These are phyloP conservation scores for Theileria annulata DNA, from an alignment of 169 alveolate species.

Conservation along the genomic window DNA sequence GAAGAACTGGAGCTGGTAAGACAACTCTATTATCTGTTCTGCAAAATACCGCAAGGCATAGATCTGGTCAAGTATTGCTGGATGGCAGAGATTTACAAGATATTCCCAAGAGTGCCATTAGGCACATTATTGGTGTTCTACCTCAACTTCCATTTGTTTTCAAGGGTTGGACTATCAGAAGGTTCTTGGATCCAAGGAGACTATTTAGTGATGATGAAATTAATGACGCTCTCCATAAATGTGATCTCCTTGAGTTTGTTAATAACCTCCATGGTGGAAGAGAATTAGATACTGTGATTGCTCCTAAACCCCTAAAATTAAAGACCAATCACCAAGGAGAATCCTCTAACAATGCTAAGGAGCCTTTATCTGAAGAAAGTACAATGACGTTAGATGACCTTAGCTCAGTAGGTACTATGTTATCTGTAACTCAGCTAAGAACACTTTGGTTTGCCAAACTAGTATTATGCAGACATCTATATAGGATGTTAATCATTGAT, in stretches of 20 bases:
- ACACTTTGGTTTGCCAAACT: constrained; percentile 73
- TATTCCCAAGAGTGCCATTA: constrained; percentile 28
- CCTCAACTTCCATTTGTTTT: constrained; percentile 62
- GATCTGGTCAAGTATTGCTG: constrained; percentile 49
- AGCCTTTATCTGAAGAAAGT: no score
- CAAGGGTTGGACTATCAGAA: constrained; percentile 64
- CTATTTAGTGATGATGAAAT: constrained; percentile 47
- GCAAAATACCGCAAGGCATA: constrained; percentile 23
- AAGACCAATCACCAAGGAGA: no score
- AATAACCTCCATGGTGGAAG: constrained; percentile 19
- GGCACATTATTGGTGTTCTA: constrained; percentile 54
- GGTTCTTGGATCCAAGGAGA: constrained; percentile 65
- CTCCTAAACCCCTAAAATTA: no score
- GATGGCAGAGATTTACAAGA: constrained; percentile 56
- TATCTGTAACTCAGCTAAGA: constrained; percentile 65
- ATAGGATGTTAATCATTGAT: constrained; percentile 75
- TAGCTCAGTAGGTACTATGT: no score
- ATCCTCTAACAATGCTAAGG: no score
- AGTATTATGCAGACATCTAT: constrained; percentile 68
- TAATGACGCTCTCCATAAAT: constrained; percentile 36
- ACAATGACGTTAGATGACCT: no score
- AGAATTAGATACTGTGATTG: constrained; percentile 42
- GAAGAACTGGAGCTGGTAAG: constrained; percentile 68
- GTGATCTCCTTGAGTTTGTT: constrained; percentile 52
- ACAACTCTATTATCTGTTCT: constrained; percentile 43